Conservation (phyloP, 495 filamentous ascomycete genomes). For the Hamigera avellanea region DNA sequence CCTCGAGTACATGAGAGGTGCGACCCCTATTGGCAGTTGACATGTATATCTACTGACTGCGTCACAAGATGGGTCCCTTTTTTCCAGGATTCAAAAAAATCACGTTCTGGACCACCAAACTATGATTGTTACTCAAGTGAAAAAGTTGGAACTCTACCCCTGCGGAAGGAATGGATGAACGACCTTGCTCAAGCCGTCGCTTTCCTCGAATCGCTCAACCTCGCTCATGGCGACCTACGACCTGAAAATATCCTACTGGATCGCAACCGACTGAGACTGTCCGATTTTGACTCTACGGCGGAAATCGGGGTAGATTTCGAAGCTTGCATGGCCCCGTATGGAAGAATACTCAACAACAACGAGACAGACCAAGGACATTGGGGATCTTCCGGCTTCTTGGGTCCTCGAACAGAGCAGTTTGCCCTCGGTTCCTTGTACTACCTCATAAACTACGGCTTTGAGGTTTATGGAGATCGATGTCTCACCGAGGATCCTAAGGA, state of each 20-base stretch:
- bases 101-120: slow-evolving; percentile 14
- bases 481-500: slow-evolving; percentile 23
- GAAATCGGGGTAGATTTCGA: slow-evolving; percentile 16
- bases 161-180: slow-evolving; percentile 29
- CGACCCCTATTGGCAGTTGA: slow-evolving; percentile 1
- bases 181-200: slow-evolving; percentile 26
- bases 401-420: slow-evolving; percentile 26
- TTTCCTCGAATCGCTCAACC: slow-evolving; percentile 25
- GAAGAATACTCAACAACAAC: slow-evolving; percentile 14
- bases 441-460: slow-evolving; percentile 25
- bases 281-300: slow-evolving; percentile 20
- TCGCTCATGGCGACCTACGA: slow-evolving; percentile 24
- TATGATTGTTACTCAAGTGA: slow-evolving; percentile 14
- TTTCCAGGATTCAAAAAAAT: slow-evolving; percentile 13
- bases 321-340: slow-evolving; percentile 17
- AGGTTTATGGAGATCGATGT: slow-evolving; percentile 22
- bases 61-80: slow-evolving; percentile 12
- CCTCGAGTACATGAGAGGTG: slow-evolving; percentile 29
- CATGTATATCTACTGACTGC: slow-evolving; percentile 4
- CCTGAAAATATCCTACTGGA: slow-evolving; percentile 22
- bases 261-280: slow-evolving; percentile 16
- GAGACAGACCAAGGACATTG: slow-evolving; percentile 11
- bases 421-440: slow-evolving; percentile 28
- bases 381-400: slow-evolving; percentile 18
- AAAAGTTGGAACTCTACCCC: slow-evolving; percentile 17